A percentile compares a stretch with the other conserved stretches of the same genome.
These are phyloP conservation scores for Colletotrichum noveboracense DNA, from an alignment of 2,329 filamentous ascomycete species.

Conservation along the genomic window DNA sequence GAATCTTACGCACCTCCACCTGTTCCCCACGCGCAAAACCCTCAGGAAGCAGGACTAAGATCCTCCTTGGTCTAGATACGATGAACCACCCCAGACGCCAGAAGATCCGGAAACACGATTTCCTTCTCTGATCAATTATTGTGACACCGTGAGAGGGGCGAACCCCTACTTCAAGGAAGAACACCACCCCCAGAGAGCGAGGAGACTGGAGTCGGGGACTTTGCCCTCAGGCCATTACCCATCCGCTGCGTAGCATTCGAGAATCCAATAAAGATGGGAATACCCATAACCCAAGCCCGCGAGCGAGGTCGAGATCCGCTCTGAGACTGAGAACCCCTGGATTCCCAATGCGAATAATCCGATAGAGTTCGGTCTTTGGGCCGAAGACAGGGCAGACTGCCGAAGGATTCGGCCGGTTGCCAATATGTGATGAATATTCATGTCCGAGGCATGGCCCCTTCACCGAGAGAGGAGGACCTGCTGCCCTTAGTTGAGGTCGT, in stretches of 20 bases:
- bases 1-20: background rate
- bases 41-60: background rate
- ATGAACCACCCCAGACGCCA: background rate
- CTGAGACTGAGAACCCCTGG: background rate
- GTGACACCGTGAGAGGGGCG: background rate
- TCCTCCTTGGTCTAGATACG: background rate
- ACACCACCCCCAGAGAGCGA: background rate
- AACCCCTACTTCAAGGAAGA: background rate
- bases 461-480: background rate
- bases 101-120: background rate
- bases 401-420: conserved; percentile 4
- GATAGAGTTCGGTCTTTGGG: background rate
- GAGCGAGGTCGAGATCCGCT: background rate
- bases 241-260: background rate
- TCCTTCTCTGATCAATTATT: background rate
- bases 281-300: background rate
- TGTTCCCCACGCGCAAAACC: background rate
- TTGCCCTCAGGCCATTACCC: background rate
- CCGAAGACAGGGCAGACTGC: background rate
- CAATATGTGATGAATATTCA: background rate
- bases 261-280: background rate
- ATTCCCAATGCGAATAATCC: background rate
- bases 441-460: background rate
- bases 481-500: background rate
- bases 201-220: background rate